Percentiles rank a stretch among this genome's conserved stretches.
phyloP scores from a whole-genome alignment of 2,329 filamentous ascomycete species.

The Iodosphaeria phyllophila region DNA sequence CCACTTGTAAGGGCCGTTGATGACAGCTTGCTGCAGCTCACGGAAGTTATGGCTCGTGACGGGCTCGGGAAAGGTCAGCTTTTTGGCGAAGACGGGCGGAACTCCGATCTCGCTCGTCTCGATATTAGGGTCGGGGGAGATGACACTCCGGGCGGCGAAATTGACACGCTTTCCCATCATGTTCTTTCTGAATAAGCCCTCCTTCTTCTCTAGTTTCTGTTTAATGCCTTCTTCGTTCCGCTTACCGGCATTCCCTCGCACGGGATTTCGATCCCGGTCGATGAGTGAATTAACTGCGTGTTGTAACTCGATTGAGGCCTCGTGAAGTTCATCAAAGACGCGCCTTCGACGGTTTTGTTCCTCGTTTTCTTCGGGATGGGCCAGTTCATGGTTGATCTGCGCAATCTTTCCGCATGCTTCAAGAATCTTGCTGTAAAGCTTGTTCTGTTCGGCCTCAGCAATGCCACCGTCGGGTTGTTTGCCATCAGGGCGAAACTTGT shows the following conservation, averaged over 20 bases:
- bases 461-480: slow-evolving; percentile 65
- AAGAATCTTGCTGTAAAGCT: slow-evolving; percentile 70
- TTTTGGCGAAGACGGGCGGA: slow-evolving; percentile 91
- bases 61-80: slow-evolving; percentile 89
- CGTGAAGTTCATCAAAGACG: slow-evolving; percentile 60
- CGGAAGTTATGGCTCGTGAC: slow-evolving; percentile 96
- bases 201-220: slow-evolving; percentile 95
- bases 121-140: slow-evolving; percentile 95
- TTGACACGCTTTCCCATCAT: slow-evolving; percentile 99
- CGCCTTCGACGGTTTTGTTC: slow-evolving; percentile 24
- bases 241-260: slow-evolving; percentile 59
- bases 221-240: slow-evolving; percentile 88
- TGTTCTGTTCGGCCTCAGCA: slow-evolving; percentile 76
- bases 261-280: slow-evolving; percentile 71
- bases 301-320: slow-evolving; percentile 68
- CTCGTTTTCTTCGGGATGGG: slow-evolving; percentile 19
- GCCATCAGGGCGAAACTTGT: slow-evolving; percentile 76
- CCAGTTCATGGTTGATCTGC: slow-evolving; percentile 54
- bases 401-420: slow-evolving; percentile 55
- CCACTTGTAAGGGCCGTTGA: slow-evolving; percentile 87
- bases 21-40: slow-evolving; percentile 86
- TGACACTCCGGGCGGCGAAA: slow-evolving; percentile 91
- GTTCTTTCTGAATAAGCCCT: slow-evolving; percentile 94
- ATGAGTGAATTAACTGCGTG: slow-evolving; percentile 85
- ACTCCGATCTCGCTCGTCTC: slow-evolving; percentile 98